Evolutionary conservation across 345 rosid species (phyloP).

Genomic region (Garcia nutans): DNA sequence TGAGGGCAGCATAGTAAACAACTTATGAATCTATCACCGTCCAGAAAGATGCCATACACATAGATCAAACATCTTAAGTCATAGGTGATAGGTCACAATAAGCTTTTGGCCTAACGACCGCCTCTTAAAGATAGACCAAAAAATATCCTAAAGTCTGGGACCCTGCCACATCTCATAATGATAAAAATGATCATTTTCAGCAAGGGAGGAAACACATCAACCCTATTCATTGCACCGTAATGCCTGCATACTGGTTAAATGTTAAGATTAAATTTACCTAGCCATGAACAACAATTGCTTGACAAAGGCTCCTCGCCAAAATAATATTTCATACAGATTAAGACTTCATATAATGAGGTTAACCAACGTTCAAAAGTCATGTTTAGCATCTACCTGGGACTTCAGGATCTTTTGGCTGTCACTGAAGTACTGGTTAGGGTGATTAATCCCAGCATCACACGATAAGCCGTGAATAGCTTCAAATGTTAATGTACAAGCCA

Average conservation of each 20-base stretch:
- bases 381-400: conserved; percentile 45
- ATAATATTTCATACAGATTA: neutral
- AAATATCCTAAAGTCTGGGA: too few species aligned
- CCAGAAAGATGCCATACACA: neutral
- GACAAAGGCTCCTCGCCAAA: neutral
- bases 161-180: neutral
- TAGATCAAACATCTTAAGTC: neutral
- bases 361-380: neutral
- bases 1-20: neutral
- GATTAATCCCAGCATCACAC: conserved; percentile 83
- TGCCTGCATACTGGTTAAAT: neutral
- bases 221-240: neutral
- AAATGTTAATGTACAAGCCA: conserved; percentile 88
- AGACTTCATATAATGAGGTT: neutral
- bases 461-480: conserved; percentile 72
- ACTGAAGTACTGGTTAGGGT: conserved; percentile 82
- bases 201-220: neutral
- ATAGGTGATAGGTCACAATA: neutral
- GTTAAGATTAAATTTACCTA: neutral
- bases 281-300: neutral
- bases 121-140: too few species aligned
- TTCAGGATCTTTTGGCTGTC: conserved; percentile 75
- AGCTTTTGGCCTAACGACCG: neutral
- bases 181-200: neutral
- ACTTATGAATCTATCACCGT: neutral